phyloP scores from a whole-genome alignment of 345 rosid genomes.

The Populus nigra region DNA sequence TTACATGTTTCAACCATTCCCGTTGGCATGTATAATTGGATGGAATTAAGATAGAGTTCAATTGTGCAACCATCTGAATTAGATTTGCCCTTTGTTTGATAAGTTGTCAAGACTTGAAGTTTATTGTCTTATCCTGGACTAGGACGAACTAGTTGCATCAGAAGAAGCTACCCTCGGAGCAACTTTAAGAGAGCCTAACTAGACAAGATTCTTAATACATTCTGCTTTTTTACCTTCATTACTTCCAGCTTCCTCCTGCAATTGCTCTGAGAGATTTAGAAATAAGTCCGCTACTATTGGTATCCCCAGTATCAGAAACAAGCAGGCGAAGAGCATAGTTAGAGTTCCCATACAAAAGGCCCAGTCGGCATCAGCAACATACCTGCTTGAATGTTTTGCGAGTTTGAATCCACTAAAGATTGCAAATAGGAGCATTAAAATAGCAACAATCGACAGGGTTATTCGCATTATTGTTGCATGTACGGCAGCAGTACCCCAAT shows the following conservation, averaged over 20 bases:
- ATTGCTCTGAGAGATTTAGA: slow-evolving; percentile 28
- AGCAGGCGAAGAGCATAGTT: slow-evolving; percentile 27
- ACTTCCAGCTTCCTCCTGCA: slow-evolving; percentile 20
- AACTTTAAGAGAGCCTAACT: neutral
- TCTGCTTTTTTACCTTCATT: slow-evolving; percentile 20
- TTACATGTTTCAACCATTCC: neutral
- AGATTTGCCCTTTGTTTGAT: neutral
- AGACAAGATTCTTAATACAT: neutral
- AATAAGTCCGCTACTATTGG: slow-evolving; percentile 33
- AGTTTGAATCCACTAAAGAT: slow-evolving; percentile 26
- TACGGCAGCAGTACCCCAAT: neutral
- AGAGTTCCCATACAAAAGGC: slow-evolving; percentile 29
- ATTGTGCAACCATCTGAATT: neutral
- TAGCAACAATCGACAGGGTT: slow-evolving; percentile 12
- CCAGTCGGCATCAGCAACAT: slow-evolving; percentile 13
- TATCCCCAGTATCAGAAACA: slow-evolving; percentile 28
- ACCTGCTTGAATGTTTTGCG: slow-evolving; percentile 26
- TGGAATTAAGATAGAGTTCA: neutral
- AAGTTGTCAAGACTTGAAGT: neutral
- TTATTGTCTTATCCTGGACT: neutral
- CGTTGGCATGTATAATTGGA: neutral
- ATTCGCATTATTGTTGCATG: slow-evolving; percentile 12
- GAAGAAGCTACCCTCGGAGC: neutral
- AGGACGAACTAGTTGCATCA: neutral
- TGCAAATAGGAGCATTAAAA: slow-evolving; percentile 27